A percentile compares a stretch with the other conserved stretches of the same genome.
These are phyloP conservation scores for Xylaria polymorpha DNA, from an alignment of 2,329 filamentous ascomycete genomes.

Conservation along the genomic window DNA sequence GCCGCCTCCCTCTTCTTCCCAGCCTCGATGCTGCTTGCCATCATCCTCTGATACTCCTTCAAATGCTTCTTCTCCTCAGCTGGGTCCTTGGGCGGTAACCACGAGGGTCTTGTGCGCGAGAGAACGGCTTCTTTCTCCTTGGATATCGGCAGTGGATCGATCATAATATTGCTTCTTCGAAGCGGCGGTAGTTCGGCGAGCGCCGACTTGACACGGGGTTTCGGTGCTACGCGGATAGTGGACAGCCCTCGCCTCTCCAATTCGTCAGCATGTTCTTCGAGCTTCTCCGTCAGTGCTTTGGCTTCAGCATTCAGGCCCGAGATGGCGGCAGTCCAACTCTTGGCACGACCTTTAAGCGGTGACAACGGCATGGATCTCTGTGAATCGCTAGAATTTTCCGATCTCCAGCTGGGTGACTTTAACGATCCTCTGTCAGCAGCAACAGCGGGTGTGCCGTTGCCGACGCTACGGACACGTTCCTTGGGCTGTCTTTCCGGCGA, in stretches of 20 bases:
- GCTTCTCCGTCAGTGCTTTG: conserved; percentile 78
- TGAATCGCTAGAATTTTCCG: conserved; percentile 55
- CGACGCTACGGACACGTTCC: conserved; percentile 65
- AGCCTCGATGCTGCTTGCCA: conserved; percentile 70
- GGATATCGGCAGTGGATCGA: conserved; percentile 84
- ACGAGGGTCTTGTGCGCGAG: conserved; percentile 82
- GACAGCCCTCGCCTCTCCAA: conserved; percentile 61
- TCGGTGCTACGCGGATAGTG: conserved; percentile 51
- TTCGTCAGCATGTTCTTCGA: conserved; percentile 80
- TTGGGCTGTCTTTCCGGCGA: conserved; percentile 65
- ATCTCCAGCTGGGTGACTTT: conserved; percentile 66
- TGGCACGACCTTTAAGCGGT: conserved; percentile 66
- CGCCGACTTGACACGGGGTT: conserved; percentile 71
- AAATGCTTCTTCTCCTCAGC: conserved; percentile 91
- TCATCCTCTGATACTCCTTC: conserved; percentile 86
- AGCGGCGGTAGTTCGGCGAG: conserved; percentile 76
- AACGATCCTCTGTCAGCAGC: conserved; percentile 70
- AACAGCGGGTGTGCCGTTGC: conserved; percentile 72
- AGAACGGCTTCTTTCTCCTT: conserved; percentile 89
- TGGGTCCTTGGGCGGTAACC: conserved; percentile 87
- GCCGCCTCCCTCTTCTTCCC: conserved; percentile 69
- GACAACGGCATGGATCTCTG: conserved; percentile 52
- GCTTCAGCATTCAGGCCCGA: conserved; percentile 78
- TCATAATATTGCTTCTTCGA: conserved; percentile 81
- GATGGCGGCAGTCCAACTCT: conserved; percentile 80